These are phyloP conservation scores for Gyrodon lividus DNA, from an alignment of 768 basidiomycete genomes.

Conservation along the genomic window DNA sequence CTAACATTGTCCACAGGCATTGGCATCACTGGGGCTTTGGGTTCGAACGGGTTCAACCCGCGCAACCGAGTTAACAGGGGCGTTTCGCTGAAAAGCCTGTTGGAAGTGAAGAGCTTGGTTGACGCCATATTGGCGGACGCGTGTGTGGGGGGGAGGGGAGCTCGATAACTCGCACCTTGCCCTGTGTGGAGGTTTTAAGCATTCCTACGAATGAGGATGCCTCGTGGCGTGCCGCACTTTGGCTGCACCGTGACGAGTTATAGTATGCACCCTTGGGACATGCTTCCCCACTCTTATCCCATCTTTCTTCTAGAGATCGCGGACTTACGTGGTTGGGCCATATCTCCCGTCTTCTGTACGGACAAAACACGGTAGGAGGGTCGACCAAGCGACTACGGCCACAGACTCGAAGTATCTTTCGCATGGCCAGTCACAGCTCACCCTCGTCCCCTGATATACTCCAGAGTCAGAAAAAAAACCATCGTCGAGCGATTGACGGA, in stretches of 20 bases:
- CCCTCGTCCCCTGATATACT: constrained; percentile 21
- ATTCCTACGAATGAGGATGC: constrained; percentile 18
- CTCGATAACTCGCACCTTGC: constrained; percentile 21
- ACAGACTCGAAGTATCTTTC: constrained; percentile 16
- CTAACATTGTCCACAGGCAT: constrained; percentile 33
- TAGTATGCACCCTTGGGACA: constrained; percentile 3
- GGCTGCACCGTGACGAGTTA: constrained; percentile 11
- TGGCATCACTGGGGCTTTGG: constrained; percentile 20
- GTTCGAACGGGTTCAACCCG: constrained; percentile 24
- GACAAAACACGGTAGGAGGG: neutral
- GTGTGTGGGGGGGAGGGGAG: constrained; percentile 4
- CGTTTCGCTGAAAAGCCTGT: constrained; percentile 23
- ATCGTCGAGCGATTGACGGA: constrained; percentile 5
- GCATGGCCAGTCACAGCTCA: constrained; percentile 24
- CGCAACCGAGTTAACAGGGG: constrained; percentile 24
- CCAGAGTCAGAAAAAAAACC: constrained; percentile 5
- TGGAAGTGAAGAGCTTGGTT: constrained; percentile 19
- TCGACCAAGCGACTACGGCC: constrained; percentile 10
- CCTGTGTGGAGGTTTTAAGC: constrained; percentile 17
- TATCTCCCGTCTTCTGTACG: constrained; percentile 4
- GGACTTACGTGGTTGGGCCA: constrained; percentile 4
- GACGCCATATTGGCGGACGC: constrained; percentile 22
- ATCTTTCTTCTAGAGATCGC: neutral
- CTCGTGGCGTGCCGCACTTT: constrained; percentile 33
- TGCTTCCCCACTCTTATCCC: constrained; percentile 20